Evolutionary conservation across 139 green algal genomes (phyloP).

Genomic region (Axilococcus clingmanii): DNA sequence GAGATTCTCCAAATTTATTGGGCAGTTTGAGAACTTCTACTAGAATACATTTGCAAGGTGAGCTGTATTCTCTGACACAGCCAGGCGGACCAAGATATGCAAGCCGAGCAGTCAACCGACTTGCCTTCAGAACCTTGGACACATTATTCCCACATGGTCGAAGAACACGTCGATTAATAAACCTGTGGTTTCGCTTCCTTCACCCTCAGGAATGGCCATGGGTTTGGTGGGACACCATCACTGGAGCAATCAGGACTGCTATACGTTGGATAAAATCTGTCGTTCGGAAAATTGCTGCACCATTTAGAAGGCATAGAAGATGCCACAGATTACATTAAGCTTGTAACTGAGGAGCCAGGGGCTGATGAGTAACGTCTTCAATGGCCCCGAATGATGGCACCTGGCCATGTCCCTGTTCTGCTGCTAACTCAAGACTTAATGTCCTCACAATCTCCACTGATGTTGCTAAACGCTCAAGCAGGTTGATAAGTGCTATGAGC

Average conservation of each 20-base stretch:
- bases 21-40: conserved; percentile 26
- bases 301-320: too few species aligned
- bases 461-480: conserved; percentile 64
- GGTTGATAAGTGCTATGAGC: conserved; percentile 89
- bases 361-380: conserved; percentile 20
- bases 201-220: conserved; percentile 48
- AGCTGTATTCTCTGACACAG: conserved; percentile 61
- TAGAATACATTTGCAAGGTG: conserved; percentile 38
- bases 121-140: conserved; percentile 36
- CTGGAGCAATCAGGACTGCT: too few species aligned
- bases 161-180: conserved; percentile 42
- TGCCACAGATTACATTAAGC: too few species aligned
- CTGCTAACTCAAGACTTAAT: conserved; percentile 25
- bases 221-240: conserved; percentile 23
- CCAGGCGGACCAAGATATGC: conserved; percentile 60
- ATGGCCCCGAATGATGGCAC: conserved; percentile 34
- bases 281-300: too few species aligned
- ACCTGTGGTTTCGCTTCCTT: conserved; percentile 38
- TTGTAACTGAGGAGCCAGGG: neutral
- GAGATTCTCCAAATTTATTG: conserved; percentile 17
- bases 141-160: conserved; percentile 55
- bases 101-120: conserved; percentile 40
- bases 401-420: conserved; percentile 9
- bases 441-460: conserved; percentile 48
- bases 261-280: too few species aligned